These are phyloP conservation scores for Actinomortierella wolfii DNA, from an alignment of 371 early-diverging fungal species.

Conservation along the genomic window DNA sequence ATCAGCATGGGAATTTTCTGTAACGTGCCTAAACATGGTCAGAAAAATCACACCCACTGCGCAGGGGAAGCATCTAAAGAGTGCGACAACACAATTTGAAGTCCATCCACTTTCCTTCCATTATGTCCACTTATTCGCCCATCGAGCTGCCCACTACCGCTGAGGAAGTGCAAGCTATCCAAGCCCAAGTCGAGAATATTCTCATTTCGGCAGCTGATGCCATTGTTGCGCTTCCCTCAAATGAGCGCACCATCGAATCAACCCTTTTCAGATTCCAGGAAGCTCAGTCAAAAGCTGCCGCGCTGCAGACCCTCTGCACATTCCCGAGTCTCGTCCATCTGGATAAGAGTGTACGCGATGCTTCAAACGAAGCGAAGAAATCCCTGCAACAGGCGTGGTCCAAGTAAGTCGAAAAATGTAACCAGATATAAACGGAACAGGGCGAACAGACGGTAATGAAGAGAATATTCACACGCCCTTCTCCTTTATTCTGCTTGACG, in stretches of 20 bases:
- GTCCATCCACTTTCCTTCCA: too few species aligned
- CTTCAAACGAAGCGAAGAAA: constrained; percentile 40
- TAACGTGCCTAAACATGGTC: too few species aligned
- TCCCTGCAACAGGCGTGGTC: constrained; percentile 41
- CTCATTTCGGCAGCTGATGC: constrained; percentile 16
- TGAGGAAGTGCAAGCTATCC: constrained; percentile 13
- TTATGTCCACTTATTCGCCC: too few species aligned
- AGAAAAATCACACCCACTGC: too few species aligned
- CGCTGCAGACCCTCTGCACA: constrained; percentile 34
- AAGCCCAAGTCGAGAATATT: constrained; percentile 7
- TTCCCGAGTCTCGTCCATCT: constrained; percentile 39
- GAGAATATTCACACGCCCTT: too few species aligned
- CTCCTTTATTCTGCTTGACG: background rate
- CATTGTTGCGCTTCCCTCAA: constrained; percentile 15
- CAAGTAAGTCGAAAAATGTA: constrained; percentile 33
- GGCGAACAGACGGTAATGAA: too few species aligned
- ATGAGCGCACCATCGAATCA: constrained; percentile 17
- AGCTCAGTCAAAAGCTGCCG: constrained; percentile 29
- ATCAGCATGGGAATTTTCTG: too few species aligned
- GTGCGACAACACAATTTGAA: too few species aligned
- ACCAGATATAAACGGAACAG: too few species aligned
- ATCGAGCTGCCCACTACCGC: constrained; percentile 22
- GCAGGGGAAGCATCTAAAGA: too few species aligned
- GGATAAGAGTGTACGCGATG: constrained; percentile 35
- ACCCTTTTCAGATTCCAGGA: constrained; percentile 28